These are phyloP conservation scores for Ogataea haglerorum DNA, from an alignment of 805 yeast genomes.

Conservation along the genomic window DNA sequence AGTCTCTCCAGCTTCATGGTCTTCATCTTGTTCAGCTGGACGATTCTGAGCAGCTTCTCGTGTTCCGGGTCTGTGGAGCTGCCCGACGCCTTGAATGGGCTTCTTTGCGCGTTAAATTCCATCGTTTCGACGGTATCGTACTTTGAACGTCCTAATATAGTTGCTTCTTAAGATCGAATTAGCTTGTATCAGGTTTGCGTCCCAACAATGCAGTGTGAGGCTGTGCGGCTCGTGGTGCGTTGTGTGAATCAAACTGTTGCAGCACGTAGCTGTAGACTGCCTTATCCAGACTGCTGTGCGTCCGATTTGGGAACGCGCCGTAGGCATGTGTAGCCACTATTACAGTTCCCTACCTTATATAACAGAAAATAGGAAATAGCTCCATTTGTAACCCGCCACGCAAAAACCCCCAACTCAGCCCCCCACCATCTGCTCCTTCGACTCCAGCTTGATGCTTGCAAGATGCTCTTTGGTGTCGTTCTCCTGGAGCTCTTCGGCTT, in stretches of 20 bases:
- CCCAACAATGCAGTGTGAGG: slow-evolving; percentile 1
- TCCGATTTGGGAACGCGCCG: background rate
- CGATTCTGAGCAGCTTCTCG: slow-evolving; percentile 24
- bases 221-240: background rate
- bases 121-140: background rate
- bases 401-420: slow-evolving; percentile 13
- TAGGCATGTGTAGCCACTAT: background rate
- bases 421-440: slow-evolving; percentile 33
- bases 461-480: slow-evolving; percentile 39
- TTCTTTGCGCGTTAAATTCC: background rate
- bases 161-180: background rate
- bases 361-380: background rate
- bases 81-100: background rate
- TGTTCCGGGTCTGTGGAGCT: slow-evolving; percentile 19
- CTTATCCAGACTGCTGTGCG: background rate
- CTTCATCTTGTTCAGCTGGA: slow-evolving; percentile 42
- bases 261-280: background rate
- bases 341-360: background rate
- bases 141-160: slow-evolving; percentile 1
- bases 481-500: slow-evolving; percentile 49
- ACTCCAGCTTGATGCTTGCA: slow-evolving; percentile 44
- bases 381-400: no score
- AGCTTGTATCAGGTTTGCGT: slow-evolving; percentile 8
- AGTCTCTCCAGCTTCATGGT: slow-evolving; percentile 59
- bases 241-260: background rate